Evolutionary conservation across 1,284 basidiomycete genomes (phyloP).

Genomic region (Cystobasidium pallidum): DNA sequence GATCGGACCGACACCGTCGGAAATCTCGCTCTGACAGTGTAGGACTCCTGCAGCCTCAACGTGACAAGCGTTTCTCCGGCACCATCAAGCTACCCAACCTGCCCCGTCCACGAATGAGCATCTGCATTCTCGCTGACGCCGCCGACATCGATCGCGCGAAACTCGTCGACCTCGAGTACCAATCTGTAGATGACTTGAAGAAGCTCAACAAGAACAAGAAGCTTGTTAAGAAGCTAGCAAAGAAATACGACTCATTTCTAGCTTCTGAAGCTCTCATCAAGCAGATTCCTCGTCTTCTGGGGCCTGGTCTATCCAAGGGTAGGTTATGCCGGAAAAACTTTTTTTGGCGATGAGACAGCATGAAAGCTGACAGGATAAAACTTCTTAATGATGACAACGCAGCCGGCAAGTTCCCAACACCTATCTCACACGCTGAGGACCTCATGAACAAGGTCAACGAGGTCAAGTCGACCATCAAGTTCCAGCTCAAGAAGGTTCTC

Average conservation of each 20-base stretch:
- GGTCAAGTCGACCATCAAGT: conserved; percentile 90
- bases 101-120: conserved; percentile 97
- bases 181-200: conserved; percentile 99
- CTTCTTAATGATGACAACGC: too few relatives aligned
- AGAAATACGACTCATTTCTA: conserved; percentile 99
- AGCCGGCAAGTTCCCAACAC: conserved; percentile 99
- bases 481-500: conserved; percentile 99
- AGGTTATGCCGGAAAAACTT: background rate
- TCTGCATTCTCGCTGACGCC: conserved; percentile 99
- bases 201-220: conserved; percentile 99
- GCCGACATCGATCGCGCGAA: conserved; percentile 98
- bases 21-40: too few relatives aligned
- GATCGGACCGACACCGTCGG: too few relatives aligned
- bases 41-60: conserved; percentile 68
- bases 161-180: conserved; percentile 92
- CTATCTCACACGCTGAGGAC: conserved; percentile 91
- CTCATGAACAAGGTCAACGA: conserved; percentile 88
- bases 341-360: too few relatives aligned
- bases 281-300: conserved; percentile 99
- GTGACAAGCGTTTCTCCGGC: conserved; percentile 96
- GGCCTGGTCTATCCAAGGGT: conserved; percentile 95
- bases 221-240: conserved; percentile 93
- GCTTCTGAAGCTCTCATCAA: conserved; percentile 98
- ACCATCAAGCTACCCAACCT: conserved; percentile 97
- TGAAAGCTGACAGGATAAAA: too few relatives aligned